Conservation (phyloP, 192 early-diverging fungal species). For the Umbelopsis sp. region DNA sequence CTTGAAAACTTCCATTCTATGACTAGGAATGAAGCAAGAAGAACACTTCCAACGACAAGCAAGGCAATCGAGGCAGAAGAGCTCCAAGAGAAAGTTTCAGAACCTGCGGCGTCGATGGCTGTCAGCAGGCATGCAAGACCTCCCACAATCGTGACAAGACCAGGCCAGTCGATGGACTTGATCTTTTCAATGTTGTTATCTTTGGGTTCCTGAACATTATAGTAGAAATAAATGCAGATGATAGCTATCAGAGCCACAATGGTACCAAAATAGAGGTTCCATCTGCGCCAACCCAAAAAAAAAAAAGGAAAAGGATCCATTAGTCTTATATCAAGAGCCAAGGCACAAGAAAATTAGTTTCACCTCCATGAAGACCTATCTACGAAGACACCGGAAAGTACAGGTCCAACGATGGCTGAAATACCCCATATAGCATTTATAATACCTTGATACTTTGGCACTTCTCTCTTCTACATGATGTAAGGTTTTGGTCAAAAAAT, state of each 20-base stretch:
- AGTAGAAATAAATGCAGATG: background rate
- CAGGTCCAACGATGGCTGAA: constrained; percentile 76
- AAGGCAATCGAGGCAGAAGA: constrained; percentile 19
- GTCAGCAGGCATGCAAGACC: constrained; percentile 52
- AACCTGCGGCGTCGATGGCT: constrained; percentile 71
- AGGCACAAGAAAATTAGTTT: background rate
- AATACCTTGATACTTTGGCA: constrained; percentile 84
- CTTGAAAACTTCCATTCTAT: constrained; percentile 65
- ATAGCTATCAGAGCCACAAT: background rate
- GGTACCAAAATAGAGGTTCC: background rate
- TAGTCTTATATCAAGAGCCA: background rate
- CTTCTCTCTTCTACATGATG: constrained; percentile 53
- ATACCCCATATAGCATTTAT: constrained; percentile 79
- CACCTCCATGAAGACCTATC: constrained; percentile 10
- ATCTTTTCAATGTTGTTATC: constrained; percentile 45
- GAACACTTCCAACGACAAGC: constrained; percentile 12
- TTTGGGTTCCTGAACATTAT: background rate
- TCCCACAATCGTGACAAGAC: constrained; percentile 46
- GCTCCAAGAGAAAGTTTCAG: constrained; percentile 23
- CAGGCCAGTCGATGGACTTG: constrained; percentile 59
- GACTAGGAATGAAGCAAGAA: constrained; percentile 45
- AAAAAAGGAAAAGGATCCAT: background rate
- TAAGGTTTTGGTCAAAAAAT: too few species aligned
- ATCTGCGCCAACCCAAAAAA: background rate
- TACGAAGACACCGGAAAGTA: constrained; percentile 1